phyloP scores from a whole-genome alignment of 192 early-diverging fungal genomes.

The Coemansia biformis region DNA sequence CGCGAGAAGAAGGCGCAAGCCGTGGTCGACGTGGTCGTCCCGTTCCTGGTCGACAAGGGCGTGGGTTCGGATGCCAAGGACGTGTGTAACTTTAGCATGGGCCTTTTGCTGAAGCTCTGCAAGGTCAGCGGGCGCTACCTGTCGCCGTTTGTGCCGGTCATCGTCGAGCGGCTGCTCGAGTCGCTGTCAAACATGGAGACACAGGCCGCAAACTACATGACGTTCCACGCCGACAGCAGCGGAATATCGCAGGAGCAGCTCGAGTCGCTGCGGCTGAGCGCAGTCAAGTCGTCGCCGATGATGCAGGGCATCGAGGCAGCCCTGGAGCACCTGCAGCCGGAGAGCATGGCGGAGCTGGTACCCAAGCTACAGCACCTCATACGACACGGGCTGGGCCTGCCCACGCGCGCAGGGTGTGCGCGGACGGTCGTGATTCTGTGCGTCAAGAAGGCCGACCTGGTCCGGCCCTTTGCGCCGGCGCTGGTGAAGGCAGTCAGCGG shows the following conservation, averaged over 20 bases:
- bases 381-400: slow-evolving; percentile 79
- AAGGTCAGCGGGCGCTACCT: slow-evolving; percentile 70
- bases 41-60: slow-evolving; percentile 76
- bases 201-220: slow-evolving; percentile 72
- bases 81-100: slow-evolving; percentile 75
- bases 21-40: slow-evolving; percentile 77
- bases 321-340: slow-evolving; percentile 70
- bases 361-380: slow-evolving; percentile 67
- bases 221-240: slow-evolving; percentile 82
- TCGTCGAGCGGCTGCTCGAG: slow-evolving; percentile 78
- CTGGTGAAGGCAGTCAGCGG: slow-evolving; percentile 74
- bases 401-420: slow-evolving; percentile 88
- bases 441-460: slow-evolving; percentile 59
- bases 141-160: slow-evolving; percentile 63
- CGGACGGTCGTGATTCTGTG: slow-evolving; percentile 76
- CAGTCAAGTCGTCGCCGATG: slow-evolving; percentile 85
- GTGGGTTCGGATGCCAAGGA: slow-evolving; percentile 78
- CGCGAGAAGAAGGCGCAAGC: slow-evolving; percentile 56
- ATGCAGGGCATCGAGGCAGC: slow-evolving; percentile 84
- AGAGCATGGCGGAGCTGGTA: slow-evolving; percentile 59
- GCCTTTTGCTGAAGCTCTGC: slow-evolving; percentile 76
- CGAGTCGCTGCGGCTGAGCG: slow-evolving; percentile 72
- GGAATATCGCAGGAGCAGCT: slow-evolving; percentile 83
- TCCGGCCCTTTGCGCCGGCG: slow-evolving; percentile 64
- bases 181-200: slow-evolving; percentile 73